Evolutionary conservation across 2,329 filamentous ascomycete genomes (phyloP).

Genomic region (Cladorrhinum sp.): DNA sequence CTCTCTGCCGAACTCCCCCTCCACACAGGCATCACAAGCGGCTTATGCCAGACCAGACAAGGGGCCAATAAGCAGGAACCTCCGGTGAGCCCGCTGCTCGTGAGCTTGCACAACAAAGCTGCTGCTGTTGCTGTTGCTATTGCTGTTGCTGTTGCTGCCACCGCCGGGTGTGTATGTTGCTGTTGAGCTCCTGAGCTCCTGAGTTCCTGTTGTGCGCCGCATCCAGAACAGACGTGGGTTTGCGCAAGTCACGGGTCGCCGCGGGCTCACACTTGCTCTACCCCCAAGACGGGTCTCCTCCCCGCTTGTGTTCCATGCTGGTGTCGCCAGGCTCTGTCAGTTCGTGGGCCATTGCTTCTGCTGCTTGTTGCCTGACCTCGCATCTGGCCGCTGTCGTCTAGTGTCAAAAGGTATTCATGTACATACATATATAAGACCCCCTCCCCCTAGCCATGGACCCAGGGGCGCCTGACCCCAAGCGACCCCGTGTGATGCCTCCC

Average conservation of each 20-base stretch:
- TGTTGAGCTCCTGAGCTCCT: neutral
- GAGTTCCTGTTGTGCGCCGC: conserved; percentile 3
- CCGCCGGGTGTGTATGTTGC: neutral
- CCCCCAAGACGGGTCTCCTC: conserved; percentile 14
- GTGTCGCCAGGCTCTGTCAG: conserved; percentile 22
- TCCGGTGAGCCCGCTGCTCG: conserved; percentile 1
- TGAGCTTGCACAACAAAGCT: neutral
- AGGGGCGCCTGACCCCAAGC: conserved; percentile 57
- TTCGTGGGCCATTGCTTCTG: conserved; percentile 17
- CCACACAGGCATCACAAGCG: conserved; percentile 2
- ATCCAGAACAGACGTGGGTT: neutral
- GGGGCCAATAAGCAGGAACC: conserved; percentile 6
- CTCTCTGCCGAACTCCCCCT: conserved; percentile 13
- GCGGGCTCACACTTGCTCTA: neutral
- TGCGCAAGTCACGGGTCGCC: conserved; percentile 7
- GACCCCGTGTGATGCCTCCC: conserved; percentile 50
- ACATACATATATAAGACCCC: conserved; percentile 41
- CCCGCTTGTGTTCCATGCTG: conserved; percentile 23
- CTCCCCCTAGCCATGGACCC: conserved; percentile 53
- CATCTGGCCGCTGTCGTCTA: conserved; percentile 19
- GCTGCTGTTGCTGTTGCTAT: neutral
- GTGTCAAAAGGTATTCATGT: conserved; percentile 28
- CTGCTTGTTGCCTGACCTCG: conserved; percentile 22
- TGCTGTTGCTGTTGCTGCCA: too few relatives aligned
- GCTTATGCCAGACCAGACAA: conserved; percentile 11